phyloP scores from a whole-genome alignment of 768 basidiomycete genomes.

The Porphyrellus cyaneotinctus region DNA sequence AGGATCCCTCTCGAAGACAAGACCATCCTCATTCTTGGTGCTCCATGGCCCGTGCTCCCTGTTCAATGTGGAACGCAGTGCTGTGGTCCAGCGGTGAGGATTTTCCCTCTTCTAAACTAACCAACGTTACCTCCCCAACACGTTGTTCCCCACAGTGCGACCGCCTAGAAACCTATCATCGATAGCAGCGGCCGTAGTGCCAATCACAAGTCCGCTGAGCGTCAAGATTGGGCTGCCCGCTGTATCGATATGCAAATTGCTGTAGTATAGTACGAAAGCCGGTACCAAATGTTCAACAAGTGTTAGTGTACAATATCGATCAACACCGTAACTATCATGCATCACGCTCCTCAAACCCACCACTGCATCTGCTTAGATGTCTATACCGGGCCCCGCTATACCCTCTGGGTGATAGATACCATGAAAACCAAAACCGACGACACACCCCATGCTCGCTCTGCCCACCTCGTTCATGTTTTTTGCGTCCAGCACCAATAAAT shows the following conservation, averaged over 20 bases:
- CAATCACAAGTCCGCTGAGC: too few relatives aligned
- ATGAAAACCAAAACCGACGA: constrained; percentile 37
- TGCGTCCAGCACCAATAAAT: constrained; percentile 36
- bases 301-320: not conserved
- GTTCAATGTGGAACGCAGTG: constrained; percentile 5
- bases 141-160: not conserved
- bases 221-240: too few relatives aligned
- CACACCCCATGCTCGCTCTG: constrained; percentile 32
- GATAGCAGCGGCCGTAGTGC: too few relatives aligned
- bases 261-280: too few relatives aligned
- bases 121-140: not conserved
- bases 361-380: constrained; percentile 13
- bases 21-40: constrained; percentile 22
- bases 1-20: constrained; percentile 15
- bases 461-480: constrained; percentile 34
- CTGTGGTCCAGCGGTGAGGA: constrained; percentile 1
- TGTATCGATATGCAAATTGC: too few relatives aligned
- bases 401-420: constrained; percentile 23
- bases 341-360: not conserved
- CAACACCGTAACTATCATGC: not conserved
- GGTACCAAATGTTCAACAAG: not conserved
- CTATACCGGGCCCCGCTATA: constrained; percentile 12
- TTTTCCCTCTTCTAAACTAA: not conserved
- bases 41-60: constrained; percentile 6
- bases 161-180: not conserved